phyloP scores from a whole-genome alignment of 257 asterid species.

The Marsdenia floribunda region DNA sequence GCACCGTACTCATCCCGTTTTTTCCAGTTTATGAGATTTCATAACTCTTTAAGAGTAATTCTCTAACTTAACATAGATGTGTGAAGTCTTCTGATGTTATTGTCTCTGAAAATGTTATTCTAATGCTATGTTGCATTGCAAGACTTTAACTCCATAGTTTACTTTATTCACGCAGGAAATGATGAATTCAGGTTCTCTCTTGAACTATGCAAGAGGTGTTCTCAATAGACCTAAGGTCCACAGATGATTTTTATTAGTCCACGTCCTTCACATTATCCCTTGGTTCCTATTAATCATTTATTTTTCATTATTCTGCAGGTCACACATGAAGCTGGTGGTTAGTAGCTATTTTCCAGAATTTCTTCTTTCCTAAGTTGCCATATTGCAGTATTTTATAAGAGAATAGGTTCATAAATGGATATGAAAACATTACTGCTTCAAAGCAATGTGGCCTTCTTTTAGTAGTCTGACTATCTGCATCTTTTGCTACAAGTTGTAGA shows the following conservation, averaged over 20 bases:
- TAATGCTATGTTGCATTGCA: background rate
- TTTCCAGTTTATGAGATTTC: background rate
- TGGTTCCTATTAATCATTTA: conserved; percentile 12
- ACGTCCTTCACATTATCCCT: conserved; percentile 7
- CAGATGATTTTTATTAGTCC: conserved; percentile 1
- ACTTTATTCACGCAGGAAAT: conserved; percentile 16
- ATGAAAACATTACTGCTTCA: background rate
- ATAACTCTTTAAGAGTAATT: background rate
- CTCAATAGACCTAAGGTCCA: conserved; percentile 14
- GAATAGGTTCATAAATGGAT: background rate
- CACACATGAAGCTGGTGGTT: conserved; percentile 45
- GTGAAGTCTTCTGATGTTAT: background rate
- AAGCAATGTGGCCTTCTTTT: background rate
- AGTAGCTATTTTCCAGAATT: conserved; percentile 23
- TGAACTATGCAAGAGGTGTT: conserved; percentile 9
- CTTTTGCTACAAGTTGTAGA: background rate
- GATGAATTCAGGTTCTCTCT: conserved; percentile 13
- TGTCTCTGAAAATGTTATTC: background rate
- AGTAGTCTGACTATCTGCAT: background rate
- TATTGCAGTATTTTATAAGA: background rate
- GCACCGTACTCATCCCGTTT: background rate
- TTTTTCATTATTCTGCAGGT: conserved; percentile 37
- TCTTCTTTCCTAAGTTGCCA: background rate
- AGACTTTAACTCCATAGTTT: background rate
- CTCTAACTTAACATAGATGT: background rate